Evolutionary conservation across 805 yeast genomes (phyloP), one percentile per base, ranked within the genome.

Genomic region (Jamesozyma spencerorum): DNA sequence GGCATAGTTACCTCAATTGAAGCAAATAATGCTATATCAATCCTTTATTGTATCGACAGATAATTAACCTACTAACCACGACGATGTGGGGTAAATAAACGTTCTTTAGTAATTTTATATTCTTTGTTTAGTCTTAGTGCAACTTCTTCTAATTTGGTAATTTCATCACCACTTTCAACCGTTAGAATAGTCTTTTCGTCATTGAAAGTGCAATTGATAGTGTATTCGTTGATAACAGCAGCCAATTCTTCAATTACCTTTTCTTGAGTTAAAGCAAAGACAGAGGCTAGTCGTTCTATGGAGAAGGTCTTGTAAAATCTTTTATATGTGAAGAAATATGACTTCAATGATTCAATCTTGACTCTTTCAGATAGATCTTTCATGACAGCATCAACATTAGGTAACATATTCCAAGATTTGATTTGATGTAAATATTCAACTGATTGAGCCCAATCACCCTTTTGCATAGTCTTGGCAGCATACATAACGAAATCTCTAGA

Each of bases 401-500:
- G 77, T 63, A 85, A 71, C 62, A 87, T 71, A 47, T 75, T 74
- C 97, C 97, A 92, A 62, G 90, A 80, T 20, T 85, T 71, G 31
- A 75, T 70, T 53, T 47, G 39, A 20, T 48, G 47, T 38, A 92
- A 74, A 57, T 85, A 72, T 38, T 77, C 77, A 49, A 77, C 74
- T 18, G 95, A 81, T 52, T 74, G 71, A 47, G 72, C 67, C 97
- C 98, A 92, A 58, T 90, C 85, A 50, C 97, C 96, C 53, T 74
- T 75, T 60, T 84, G 85, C 63, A 92, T 76, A 26, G 85, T 77
- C 65, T 80, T 80, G 32, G 97, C 94, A 37, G 97, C 95, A 62
- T 84, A 85, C 73, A 90, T 80, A 53, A 92, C 81, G 65, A 77
- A 85, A 63, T 92, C 99, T 57, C 94, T 81, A 35, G 94, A 84